Evolutionary conservation across 768 basidiomycete genomes (phyloP), one percentile per base, ranked within the genome.

Genomic region (Termitomyces sp.): DNA sequence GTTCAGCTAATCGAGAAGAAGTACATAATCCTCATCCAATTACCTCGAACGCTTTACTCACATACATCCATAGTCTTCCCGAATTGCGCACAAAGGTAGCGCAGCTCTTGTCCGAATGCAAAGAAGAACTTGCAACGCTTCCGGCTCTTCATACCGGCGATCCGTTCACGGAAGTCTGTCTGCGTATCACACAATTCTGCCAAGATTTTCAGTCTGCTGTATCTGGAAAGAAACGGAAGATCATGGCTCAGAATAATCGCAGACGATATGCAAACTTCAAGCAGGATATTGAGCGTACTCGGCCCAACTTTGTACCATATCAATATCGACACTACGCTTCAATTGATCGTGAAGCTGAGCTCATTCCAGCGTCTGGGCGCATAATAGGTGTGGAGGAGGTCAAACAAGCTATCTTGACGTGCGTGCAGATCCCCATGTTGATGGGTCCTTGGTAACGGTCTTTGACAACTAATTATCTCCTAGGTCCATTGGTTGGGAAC

Each of bases 1-100:
- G 74, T 84, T 12, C 53, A 67, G 0, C 72, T 80, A n/a, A 85
- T 88, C 44, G 77, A 79, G 34, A 68, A 62, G 26, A 77, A 77
- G 87, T 88, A 60, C 46, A 81, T 41, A 10, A 41, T 71, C 3
- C 24, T 20, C 4, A 37, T 46, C 15, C 20, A 34, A 5, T 15
- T 9, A 36, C 18, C 31, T 5, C n/a, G 16, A 18, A 22, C 13
- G 20, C 8, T 28, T 36, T 16, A 9, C 24, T 46, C 56, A 2
- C 60, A n/a, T 55, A 57, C 33, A 28, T 24, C 34, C 28, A 7
- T 55, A 87, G 85, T 41, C 69, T 87, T 13, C 84, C 83, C 3
- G 60, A 64, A 18, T 72, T 87, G 6, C 71, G 61, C 26, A 51
- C 62, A 1, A 67, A 75, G n/a, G 73, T 83, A 3, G 70, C 75